Percentiles rank a stretch among this genome's conserved stretches.
Evolutionary conservation across 257 asterid species (phyloP).

Genomic region (Plantago elongata): DNA sequence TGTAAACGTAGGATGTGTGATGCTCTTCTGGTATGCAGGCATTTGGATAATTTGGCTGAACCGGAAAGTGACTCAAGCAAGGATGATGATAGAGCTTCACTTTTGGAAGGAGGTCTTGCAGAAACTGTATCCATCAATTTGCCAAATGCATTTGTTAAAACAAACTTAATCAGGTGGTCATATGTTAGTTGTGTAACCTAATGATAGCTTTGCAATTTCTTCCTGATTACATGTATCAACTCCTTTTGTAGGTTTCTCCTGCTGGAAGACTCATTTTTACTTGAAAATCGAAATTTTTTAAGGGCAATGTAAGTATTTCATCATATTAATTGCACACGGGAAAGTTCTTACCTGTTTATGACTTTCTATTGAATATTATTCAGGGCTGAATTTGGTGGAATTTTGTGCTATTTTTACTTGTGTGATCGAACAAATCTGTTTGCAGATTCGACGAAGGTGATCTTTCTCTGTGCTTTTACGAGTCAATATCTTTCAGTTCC

Average conservation of each 20-base stretch:
- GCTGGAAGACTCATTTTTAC: constrained; percentile 49
- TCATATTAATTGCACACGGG: constrained; percentile 4
- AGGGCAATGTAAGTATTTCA: constrained; percentile 48
- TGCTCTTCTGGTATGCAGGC: constrained; percentile 45
- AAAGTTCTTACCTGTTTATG: constrained; percentile 17
- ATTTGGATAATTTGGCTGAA: constrained; percentile 76
- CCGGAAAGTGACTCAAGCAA: constrained; percentile 52
- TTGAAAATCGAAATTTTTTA: constrained; percentile 43
- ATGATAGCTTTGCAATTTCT: constrained; percentile 12
- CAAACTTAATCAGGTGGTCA: constrained; percentile 70
- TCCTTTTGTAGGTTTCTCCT: constrained; percentile 41
- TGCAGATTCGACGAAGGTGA: constrained; percentile 86
- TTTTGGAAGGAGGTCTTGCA: constrained; percentile 85
- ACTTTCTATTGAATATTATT: constrained; percentile 23
- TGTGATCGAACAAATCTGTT: constrained; percentile 85
- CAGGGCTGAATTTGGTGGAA: constrained; percentile 94
- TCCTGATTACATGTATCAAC: constrained; percentile 11
- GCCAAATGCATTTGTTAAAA: constrained; percentile 51
- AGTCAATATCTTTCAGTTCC: neutral
- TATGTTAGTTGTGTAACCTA: neutral
- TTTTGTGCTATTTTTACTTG: constrained; percentile 71
- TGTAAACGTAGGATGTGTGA: constrained; percentile 5
- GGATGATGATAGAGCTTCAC: constrained; percentile 74
- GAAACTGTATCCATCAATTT: constrained; percentile 62
- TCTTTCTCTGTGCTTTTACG: constrained; percentile 21